phyloP scores from a whole-genome alignment of 495 filamentous ascomycete species.

The Aspergillus nanangensis region DNA sequence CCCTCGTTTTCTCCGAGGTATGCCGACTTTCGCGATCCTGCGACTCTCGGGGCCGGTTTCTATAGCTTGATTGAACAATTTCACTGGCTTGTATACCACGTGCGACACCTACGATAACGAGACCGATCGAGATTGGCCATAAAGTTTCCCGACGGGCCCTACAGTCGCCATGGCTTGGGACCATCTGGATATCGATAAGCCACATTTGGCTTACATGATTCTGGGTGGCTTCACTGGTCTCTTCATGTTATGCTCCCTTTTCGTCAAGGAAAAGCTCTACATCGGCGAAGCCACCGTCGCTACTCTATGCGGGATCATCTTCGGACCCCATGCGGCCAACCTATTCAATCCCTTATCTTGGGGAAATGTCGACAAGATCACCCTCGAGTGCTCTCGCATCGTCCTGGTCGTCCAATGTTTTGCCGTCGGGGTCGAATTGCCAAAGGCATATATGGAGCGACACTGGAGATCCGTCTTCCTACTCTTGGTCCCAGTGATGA shows the following conservation, averaged over 20 bases:
- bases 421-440: slow-evolving; percentile 97
- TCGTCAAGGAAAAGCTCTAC: slow-evolving; percentile 98
- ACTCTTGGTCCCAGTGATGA: slow-evolving; percentile 93
- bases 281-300: slow-evolving; percentile 98
- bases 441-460: slow-evolving; percentile 93
- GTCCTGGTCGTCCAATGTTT: slow-evolving; percentile 99
- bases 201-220: slow-evolving; percentile 98
- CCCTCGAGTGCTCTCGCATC: slow-evolving; percentile 93
- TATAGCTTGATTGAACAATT: too few relatives aligned
- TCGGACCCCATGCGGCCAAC: slow-evolving; percentile 91
- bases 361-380: slow-evolving; percentile 94
- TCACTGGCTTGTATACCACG: too few relatives aligned
- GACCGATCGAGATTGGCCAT: background rate
- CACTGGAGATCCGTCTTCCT: slow-evolving; percentile 94
- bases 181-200: slow-evolving; percentile 85
- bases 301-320: slow-evolving; percentile 93
- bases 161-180: slow-evolving; percentile 77
- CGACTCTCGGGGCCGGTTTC: too few relatives aligned
- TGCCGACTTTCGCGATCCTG: slow-evolving; percentile 10
- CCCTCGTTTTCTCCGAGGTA: slow-evolving; percentile 2
- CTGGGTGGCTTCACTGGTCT: slow-evolving; percentile 95
- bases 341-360: slow-evolving; percentile 80
- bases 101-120: too few relatives aligned
- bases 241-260: slow-evolving; percentile 96
- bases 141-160: background rate